Evolutionary conservation across 2,329 filamentous ascomycete genomes (phyloP).

Genomic region (Penicillium olsonii): DNA sequence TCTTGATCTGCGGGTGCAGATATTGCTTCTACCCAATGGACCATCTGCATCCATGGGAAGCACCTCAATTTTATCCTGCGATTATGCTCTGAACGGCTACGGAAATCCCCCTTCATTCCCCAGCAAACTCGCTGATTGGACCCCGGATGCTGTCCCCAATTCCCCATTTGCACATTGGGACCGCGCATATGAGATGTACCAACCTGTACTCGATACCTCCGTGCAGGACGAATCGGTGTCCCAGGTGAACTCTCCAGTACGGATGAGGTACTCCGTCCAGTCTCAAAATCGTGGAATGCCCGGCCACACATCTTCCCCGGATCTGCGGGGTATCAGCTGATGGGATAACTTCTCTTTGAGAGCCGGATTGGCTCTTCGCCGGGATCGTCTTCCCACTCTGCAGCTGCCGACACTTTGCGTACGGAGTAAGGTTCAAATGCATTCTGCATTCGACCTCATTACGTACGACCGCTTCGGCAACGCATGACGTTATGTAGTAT

Average conservation of each 20-base stretch:
- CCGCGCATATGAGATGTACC: not conserved
- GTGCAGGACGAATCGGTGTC: not conserved
- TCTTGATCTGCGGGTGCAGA: no score
- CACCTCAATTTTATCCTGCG: no score
- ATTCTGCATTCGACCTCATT: no score
- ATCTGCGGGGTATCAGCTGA: slow-evolving; percentile 29
- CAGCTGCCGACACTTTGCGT: no score
- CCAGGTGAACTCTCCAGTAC: no score
- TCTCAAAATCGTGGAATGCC: no score
- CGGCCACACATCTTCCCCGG: slow-evolving; percentile 11
- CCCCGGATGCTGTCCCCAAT: slow-evolving; percentile 2
- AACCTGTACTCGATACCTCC: not conserved
- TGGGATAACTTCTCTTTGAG: slow-evolving; percentile 7
- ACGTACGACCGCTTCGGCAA: no score
- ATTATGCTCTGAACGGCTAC: not conserved
- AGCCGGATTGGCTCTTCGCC: not conserved
- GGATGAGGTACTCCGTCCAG: no score
- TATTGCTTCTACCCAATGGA: no score
- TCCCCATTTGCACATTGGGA: slow-evolving; percentile 3
- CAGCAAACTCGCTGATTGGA: not conserved
- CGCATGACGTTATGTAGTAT: no score
- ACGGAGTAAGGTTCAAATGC: no score
- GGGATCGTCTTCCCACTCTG: slow-evolving; percentile 9
- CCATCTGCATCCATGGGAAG: no score
- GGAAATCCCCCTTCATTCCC: not conserved